Percentiles rank a stretch among this genome's conserved stretches.
Conservation (phyloP, 2,329 filamentous ascomycete genomes). For the Phyllosticta ampelicida region DNA sequence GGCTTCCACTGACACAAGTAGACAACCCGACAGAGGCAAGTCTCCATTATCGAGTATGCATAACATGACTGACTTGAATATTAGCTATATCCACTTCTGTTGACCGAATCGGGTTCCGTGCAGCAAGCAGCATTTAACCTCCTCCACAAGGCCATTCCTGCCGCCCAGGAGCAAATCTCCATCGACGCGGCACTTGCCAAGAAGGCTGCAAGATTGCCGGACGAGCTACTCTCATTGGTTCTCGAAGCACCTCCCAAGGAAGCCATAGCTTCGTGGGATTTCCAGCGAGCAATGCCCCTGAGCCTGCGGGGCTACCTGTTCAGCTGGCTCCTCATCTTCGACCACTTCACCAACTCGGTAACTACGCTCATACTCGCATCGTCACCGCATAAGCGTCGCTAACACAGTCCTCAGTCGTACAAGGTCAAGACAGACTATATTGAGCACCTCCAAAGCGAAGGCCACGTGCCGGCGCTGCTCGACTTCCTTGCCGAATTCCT, state of each 20-base stretch:
- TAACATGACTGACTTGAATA: background rate
- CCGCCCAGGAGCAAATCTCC: constrained; percentile 68
- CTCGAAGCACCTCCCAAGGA: constrained; percentile 65
- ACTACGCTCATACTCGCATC: constrained; percentile 13
- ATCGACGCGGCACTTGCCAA: constrained; percentile 66
- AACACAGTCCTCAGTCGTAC: constrained; percentile 45
- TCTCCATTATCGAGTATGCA: background rate
- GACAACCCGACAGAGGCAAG: constrained; percentile 47
- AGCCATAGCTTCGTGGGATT: constrained; percentile 52
- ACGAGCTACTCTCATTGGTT: constrained; percentile 75
- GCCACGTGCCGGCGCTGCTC: constrained; percentile 58
- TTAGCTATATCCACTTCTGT: constrained; percentile 60
- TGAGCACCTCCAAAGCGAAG: constrained; percentile 64
- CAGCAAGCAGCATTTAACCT: constrained; percentile 73
- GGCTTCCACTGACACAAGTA: constrained; percentile 51
- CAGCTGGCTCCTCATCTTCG: constrained; percentile 83
- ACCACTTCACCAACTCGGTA: constrained; percentile 63
- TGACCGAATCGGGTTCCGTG: constrained; percentile 61
- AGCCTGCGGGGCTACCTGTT: constrained; percentile 69
- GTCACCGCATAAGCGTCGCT: constrained; percentile 12
- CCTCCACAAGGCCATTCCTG: constrained; percentile 69
- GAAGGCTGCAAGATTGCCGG: constrained; percentile 61
- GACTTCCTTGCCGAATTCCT: constrained; percentile 77
- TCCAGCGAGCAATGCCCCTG: constrained; percentile 55
- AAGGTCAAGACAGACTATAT: constrained; percentile 75